Evolutionary conservation across 2,329 filamentous ascomycete genomes (phyloP).

Genomic region (Hymenoscyphus linearis): DNA sequence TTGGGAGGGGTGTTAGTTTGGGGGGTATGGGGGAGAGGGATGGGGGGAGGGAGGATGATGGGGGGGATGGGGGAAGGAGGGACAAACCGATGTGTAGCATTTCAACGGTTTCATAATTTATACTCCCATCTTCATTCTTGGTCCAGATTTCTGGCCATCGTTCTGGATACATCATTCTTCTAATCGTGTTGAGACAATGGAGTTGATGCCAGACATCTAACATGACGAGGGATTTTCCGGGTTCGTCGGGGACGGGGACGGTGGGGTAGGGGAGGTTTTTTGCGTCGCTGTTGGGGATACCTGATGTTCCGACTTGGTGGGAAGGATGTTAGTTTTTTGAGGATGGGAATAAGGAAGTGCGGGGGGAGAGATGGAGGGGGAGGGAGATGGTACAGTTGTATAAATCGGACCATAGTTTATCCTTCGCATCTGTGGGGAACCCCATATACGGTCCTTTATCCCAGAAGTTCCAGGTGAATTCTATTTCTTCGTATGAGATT

Average conservation of each 20-base stretch:
- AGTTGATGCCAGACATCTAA: slow-evolving; percentile 1
- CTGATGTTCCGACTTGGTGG: neutral
- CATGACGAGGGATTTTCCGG: neutral
- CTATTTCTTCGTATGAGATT: neutral
- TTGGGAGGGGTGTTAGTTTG: neutral
- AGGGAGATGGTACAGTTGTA: slow-evolving; percentile 2
- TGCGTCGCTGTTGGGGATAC: neutral
- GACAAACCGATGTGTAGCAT: neutral
- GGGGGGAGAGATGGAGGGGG: no score
- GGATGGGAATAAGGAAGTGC: neutral
- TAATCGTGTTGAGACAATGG: neutral
- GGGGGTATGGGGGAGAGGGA: neutral
- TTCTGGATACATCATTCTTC: slow-evolving; percentile 2
- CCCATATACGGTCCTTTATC: neutral
- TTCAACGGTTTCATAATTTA: neutral
- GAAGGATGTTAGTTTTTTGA: neutral
- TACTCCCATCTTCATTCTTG: neutral
- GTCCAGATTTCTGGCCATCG: neutral
- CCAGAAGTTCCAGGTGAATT: slow-evolving; percentile 1
- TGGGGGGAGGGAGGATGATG: neutral
- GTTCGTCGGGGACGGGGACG: neutral
- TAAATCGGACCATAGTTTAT: neutral
- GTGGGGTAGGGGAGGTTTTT: neutral
- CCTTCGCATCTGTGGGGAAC: neutral
- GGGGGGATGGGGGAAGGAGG: neutral